Conservation (phyloP, 148 eudicot species). For the Arctostaphylos glauca region DNA sequence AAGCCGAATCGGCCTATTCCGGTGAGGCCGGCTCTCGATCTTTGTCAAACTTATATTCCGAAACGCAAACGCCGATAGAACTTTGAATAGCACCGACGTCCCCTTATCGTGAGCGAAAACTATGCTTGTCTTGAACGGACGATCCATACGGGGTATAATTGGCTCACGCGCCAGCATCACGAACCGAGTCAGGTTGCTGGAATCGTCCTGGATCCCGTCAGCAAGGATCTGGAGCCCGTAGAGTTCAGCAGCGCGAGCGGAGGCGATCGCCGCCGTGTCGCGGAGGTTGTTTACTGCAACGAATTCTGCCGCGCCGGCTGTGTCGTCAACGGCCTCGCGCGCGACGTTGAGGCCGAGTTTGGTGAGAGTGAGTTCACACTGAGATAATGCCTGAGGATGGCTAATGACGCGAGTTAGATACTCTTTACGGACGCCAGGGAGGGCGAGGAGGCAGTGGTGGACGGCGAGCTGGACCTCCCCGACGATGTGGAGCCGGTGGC, state of each 20-base stretch:
- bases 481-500: constrained; percentile 61
- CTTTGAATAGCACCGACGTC: constrained; percentile 90
- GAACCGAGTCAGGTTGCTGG: constrained; percentile 84
- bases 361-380: constrained; percentile 79
- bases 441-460: constrained; percentile 76
- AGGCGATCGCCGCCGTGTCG: constrained; percentile 89
- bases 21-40: constrained; percentile 94
- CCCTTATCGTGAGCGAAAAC: constrained; percentile 92
- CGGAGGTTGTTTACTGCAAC: constrained; percentile 56
- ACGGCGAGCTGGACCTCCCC: constrained; percentile 69
- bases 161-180: constrained; percentile 96
- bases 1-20: constrained; percentile 69
- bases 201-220: constrained; percentile 90
- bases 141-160: constrained; percentile 75
- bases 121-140: constrained; percentile 96
- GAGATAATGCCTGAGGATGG: constrained; percentile 84
- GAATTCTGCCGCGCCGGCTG: constrained; percentile 89
- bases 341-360: constrained; percentile 66
- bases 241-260: constrained; percentile 75
- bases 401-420: constrained; percentile 69
- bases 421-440: constrained; percentile 77
- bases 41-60: constrained; percentile 83
- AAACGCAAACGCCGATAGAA: constrained; percentile 93
- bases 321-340: constrained; percentile 86
- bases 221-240: constrained; percentile 77